Conservation (phyloP, 352 stramenopile species). For the Pythium volutum region DNA sequence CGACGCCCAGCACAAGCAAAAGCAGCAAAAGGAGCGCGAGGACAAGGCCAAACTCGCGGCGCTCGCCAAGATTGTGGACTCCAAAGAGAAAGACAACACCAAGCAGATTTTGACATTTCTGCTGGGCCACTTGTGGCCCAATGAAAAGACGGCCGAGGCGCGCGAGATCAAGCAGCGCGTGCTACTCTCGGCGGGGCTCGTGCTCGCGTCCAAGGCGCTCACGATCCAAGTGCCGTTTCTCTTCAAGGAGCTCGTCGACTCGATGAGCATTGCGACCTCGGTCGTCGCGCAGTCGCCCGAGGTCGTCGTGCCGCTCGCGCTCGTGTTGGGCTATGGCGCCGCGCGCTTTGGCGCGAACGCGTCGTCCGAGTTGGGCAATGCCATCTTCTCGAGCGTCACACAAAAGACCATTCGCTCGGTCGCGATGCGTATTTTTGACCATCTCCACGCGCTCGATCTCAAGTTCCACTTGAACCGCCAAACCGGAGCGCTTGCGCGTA, state of each 20-base stretch:
- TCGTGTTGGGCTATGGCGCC: constrained; percentile 90
- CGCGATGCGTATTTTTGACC: constrained; percentile 86
- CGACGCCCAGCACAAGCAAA: constrained; percentile 22
- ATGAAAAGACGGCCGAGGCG: constrained; percentile 26
- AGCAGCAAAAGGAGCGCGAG: constrained; percentile 12
- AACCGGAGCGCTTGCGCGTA: constrained; percentile 83
- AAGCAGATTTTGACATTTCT: constrained; percentile 37
- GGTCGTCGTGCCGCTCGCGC: constrained; percentile 34
- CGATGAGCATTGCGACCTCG: constrained; percentile 32
- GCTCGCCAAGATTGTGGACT: constrained; percentile 5
- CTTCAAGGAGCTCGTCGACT: constrained; percentile 93
- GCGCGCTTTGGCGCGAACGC: constrained; percentile 78
- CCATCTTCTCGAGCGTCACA: constrained; percentile 91
- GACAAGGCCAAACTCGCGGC: constrained; percentile 16
- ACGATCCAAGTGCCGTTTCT: constrained; percentile 93
- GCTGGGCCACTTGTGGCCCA: constrained; percentile 39
- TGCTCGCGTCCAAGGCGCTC: constrained; percentile 81
- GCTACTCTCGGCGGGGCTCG: constrained; percentile 54
- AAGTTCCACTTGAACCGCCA: constrained; percentile 92
- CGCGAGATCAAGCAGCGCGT: constrained; percentile 56
- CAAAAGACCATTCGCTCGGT: constrained; percentile 91
- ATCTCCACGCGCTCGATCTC: constrained; percentile 89
- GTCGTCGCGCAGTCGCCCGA: constrained; percentile 26
- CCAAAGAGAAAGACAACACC: constrained; percentile 24
- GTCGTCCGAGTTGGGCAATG: constrained; percentile 89